These are phyloP conservation scores for Colletotrichum ledebouriae DNA, from an alignment of 2,329 filamentous ascomycete genomes.

Conservation along the genomic window DNA sequence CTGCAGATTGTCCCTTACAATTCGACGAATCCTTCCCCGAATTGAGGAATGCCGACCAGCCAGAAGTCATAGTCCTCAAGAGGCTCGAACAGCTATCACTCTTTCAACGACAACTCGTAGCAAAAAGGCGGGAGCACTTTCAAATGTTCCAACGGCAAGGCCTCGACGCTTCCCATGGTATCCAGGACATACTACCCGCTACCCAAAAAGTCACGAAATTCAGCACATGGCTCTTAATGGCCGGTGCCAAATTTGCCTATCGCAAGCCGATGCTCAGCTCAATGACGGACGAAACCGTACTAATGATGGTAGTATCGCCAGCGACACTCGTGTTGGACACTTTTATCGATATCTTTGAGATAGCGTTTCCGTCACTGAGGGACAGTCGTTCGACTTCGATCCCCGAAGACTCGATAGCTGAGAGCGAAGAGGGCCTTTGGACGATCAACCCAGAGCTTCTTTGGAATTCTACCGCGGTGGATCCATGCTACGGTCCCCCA, in stretches of 20 bases:
- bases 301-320: slow-evolving; percentile 32
- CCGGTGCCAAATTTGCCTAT: slow-evolving; percentile 22
- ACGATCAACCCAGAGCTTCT: not conserved
- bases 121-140: slow-evolving; percentile 13
- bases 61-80: slow-evolving; percentile 10
- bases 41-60: not conserved
- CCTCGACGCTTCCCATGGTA: slow-evolving; percentile 1
- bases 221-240: slow-evolving; percentile 22
- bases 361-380: slow-evolving; percentile 19
- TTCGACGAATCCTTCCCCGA: not conserved
- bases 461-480: not conserved
- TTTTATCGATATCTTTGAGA: slow-evolving; percentile 21
- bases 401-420: not conserved
- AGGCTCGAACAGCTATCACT: slow-evolving; percentile 16
- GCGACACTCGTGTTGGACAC: slow-evolving; percentile 29
- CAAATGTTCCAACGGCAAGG: not conserved
- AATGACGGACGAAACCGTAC: slow-evolving; percentile 29
- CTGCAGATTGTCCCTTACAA: not conserved
- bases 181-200: slow-evolving; percentile 27
- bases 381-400: not conserved
- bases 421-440: not conserved
- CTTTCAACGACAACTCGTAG: slow-evolving; percentile 27
- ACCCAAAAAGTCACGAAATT: slow-evolving; percentile 23
- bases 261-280: slow-evolving; percentile 26
- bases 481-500: not conserved